phyloP scores from a whole-genome alignment of 768 basidiomycete genomes.

The Boletus eberwhitei region DNA sequence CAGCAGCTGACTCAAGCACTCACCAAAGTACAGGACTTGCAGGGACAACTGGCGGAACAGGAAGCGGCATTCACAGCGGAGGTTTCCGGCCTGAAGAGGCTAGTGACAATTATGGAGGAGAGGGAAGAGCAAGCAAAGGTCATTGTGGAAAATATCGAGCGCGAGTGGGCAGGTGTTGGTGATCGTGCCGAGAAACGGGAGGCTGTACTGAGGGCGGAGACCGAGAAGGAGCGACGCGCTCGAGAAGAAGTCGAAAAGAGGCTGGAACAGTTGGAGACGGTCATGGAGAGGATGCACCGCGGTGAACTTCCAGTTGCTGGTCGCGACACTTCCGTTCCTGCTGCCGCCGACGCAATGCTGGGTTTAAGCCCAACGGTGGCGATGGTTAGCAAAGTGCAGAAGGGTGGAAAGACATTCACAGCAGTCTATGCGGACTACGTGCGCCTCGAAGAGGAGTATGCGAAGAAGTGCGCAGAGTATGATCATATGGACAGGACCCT shows the following conservation, averaged over 20 bases:
- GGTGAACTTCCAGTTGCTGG: slow-evolving; percentile 66
- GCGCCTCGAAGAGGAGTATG: slow-evolving; percentile 76
- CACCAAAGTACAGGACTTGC: slow-evolving; percentile 69
- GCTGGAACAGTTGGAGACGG: slow-evolving; percentile 66
- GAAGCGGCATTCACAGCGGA: slow-evolving; percentile 82
- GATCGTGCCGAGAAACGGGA: slow-evolving; percentile 69
- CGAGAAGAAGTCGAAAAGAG: slow-evolving; percentile 72
- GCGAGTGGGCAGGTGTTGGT: slow-evolving; percentile 74
- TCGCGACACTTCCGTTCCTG: slow-evolving; percentile 36
- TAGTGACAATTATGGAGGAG: slow-evolving; percentile 84
- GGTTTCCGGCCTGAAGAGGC: slow-evolving; percentile 64
- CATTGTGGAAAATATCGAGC: slow-evolving; percentile 79
- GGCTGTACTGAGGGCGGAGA: slow-evolving; percentile 61
- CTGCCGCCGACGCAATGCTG: slow-evolving; percentile 52
- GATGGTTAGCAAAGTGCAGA: slow-evolving; percentile 78
- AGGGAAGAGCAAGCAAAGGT: slow-evolving; percentile 82
- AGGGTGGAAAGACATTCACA: slow-evolving; percentile 85
- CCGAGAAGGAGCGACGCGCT: slow-evolving; percentile 64
- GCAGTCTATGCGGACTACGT: slow-evolving; percentile 93
- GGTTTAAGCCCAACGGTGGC: slow-evolving; percentile 85
- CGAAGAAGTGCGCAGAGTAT: slow-evolving; percentile 76
- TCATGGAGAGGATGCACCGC: slow-evolving; percentile 66
- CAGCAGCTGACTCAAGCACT: slow-evolving; percentile 78
- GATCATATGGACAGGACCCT: slow-evolving; percentile 82
- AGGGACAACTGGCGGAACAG: slow-evolving; percentile 77